Conservation (phyloP, 371 early-diverging fungal species). For the Syncephalastrum contaminatum region DNA sequence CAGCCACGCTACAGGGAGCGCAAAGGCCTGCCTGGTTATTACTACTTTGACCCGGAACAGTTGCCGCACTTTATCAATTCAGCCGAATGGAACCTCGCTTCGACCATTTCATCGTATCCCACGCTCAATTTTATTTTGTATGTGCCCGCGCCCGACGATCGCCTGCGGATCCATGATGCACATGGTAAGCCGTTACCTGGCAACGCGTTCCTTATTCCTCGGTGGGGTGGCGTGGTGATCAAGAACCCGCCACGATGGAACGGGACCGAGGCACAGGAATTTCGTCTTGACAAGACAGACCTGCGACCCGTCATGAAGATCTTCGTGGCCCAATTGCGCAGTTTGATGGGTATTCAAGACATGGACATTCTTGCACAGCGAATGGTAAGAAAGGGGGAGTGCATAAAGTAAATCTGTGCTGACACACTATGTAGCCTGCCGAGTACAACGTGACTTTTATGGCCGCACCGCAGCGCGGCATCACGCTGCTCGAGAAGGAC, state of each 20-base stretch:
- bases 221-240: slow-evolving; percentile 91
- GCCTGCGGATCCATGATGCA: slow-evolving; percentile 61
- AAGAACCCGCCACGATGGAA: slow-evolving; percentile 48
- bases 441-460: slow-evolving; percentile 13
- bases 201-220: slow-evolving; percentile 87
- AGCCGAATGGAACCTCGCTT: slow-evolving; percentile 91
- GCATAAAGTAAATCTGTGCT: neutral
- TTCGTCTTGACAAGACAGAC: slow-evolving; percentile 43
- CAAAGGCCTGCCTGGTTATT: slow-evolving; percentile 35
- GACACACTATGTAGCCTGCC: slow-evolving; percentile 7
- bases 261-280: slow-evolving; percentile 6
- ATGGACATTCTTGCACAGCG: slow-evolving; percentile 5
- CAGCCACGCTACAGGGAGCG: slow-evolving; percentile 48
- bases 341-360: slow-evolving; percentile 74
- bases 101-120: slow-evolving; percentile 77
- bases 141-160: slow-evolving; percentile 65
- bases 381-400: neutral
- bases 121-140: slow-evolving; percentile 88
- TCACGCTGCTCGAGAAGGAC: slow-evolving; percentile 73
- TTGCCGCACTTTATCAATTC: slow-evolving; percentile 85
- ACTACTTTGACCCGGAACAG: slow-evolving; percentile 55
- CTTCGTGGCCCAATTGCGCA: slow-evolving; percentile 80
- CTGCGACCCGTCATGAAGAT: slow-evolving; percentile 73
- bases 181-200: slow-evolving; percentile 47
- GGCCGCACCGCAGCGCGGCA: slow-evolving; percentile 28